Base-by-base conservation (phyloP, 768 basidiomycete genomes). In the Lactarius sp. region DNA sequence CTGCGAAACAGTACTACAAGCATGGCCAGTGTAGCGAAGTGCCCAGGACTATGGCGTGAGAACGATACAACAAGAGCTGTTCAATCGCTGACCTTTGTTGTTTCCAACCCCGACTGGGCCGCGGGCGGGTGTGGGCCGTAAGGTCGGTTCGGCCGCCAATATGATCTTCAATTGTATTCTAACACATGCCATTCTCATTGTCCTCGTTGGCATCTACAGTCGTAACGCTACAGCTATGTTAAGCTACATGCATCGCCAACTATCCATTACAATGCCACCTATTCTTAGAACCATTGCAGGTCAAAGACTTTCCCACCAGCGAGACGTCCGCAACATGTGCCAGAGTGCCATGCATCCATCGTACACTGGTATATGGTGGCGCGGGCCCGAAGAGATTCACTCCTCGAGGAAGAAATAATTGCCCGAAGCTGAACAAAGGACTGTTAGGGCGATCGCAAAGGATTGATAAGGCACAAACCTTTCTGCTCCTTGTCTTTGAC, bases 361-460 rank as follows among this genome's bases (percentile, higher is more conserved):
- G 52, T 51, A n/a, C n/a, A n/a, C n/a, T n/a, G n/a, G 47, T 34
- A 33, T 36, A 33, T 34, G 33, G 27, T 27, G 46, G 37, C 37
- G n/a, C 44, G 31, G 31, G 46, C 20, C 36, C 18, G 6, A 46
- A 10, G 14, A 18, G 14, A 41, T 64, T 74, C 79, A 90, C 70
- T 92, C 90, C 73, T 94, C 91, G 16, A 93, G 83, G 88, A 94
- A 94, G 84, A 94, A 94, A 76, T 93, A 94, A 74, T 91, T 93
- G 31, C 91, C 91, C 60, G 87, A 77, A 57, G 78, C 91, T 92
- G 71, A 18, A 60, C 52, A 46, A 50, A 71, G 65, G 52, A 22
- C 20, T 18, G 22, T 59, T 49, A 53, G 9, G 51, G 34, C 36
- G 57, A 41, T 31, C 34, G 52, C 33, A 61, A 61, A 7, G 61